Conservation (phyloP, 495 filamentous ascomycete species). For the Platismatia glauca region DNA sequence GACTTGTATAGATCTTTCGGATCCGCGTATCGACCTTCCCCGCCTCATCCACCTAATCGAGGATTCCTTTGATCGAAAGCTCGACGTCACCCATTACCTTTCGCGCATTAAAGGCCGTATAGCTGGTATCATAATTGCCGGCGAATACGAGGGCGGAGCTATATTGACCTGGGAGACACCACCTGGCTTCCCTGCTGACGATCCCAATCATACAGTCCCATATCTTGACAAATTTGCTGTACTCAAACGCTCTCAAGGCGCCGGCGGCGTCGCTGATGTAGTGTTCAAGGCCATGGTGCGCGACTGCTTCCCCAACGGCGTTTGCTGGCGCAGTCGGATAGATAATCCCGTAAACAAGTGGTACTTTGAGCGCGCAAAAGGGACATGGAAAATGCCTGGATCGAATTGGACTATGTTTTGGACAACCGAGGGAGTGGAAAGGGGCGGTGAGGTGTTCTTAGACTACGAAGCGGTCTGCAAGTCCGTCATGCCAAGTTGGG, state of each 20-base stretch:
- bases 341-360: slow-evolving; percentile 86
- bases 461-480: slow-evolving; percentile 82
- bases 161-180: slow-evolving; percentile 92
- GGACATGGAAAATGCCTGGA: slow-evolving; percentile 67
- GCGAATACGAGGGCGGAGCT: slow-evolving; percentile 92
- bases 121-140: slow-evolving; percentile 87
- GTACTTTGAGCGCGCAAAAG: slow-evolving; percentile 86
- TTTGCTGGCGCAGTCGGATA: slow-evolving; percentile 72
- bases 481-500: slow-evolving; percentile 74
- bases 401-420: slow-evolving; percentile 96
- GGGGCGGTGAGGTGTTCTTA: slow-evolving; percentile 46
- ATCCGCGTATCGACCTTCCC: slow-evolving; percentile 72
- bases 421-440: slow-evolving; percentile 61
- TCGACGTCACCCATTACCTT: slow-evolving; percentile 78
- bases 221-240: slow-evolving; percentile 99
- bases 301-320: slow-evolving; percentile 69
- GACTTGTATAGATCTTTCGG: slow-evolving; percentile 53
- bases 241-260: slow-evolving; percentile 75
- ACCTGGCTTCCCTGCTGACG: slow-evolving; percentile 39
- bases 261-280: slow-evolving; percentile 86
- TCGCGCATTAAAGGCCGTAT: slow-evolving; percentile 64
- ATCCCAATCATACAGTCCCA: slow-evolving; percentile 57
- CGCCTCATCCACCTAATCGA: slow-evolving; percentile 82
- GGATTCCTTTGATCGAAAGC: slow-evolving; percentile 80
- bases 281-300: slow-evolving; percentile 94